Base-by-base conservation (phyloP, 164 flowering plant genomes). In the Macadamia integrifolia region DNA sequence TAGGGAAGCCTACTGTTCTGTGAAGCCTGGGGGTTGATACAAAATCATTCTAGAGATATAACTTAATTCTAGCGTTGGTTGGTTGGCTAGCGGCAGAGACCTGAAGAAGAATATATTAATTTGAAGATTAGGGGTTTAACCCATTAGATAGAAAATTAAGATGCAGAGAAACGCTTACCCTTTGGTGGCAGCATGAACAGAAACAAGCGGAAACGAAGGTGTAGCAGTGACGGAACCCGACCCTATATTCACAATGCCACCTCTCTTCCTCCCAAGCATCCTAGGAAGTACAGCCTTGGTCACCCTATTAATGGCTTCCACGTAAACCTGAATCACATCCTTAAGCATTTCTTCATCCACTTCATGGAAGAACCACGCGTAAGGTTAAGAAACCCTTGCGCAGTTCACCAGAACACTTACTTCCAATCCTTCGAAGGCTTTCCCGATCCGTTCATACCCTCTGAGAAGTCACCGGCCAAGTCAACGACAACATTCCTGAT, bases 181-280 rank as follows among this genome's bases (percentile, higher is more conserved):
- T 85, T 94, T 94, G 0, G 98, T 83, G 59, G 92, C 93, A 23
- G 95, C 97, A 77, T 94, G 92, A 65, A 90, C 88, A 64, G 96
- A 76, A 62, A 87, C 86, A 44, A 94, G 89, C 52, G 98, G 97
- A 80, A 83, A 88, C 2, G 95, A 87, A 63, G 97, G 97, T 6
- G 87, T 79, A 8, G 88, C 87, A 78, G 69, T 84, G 6, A 97
- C 88, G 58, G 88, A 88, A 58, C 92, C 96, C 11, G 98, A 94
- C 6, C 97, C 97, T 64, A 90, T 81, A 73, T 94, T 93, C 6
- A 93, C 92, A 75, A 91, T 90, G 1, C 96, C 98, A 1, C 98
- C 97, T 66, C 59, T 89, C 83, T 86, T 91, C 80, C 85, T 89
- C 89, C 82, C 73, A 43, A 93, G 40, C 98, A 93, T 93, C 53